phyloP scores from a whole-genome alignment of 78 protist species.

The Dictyostelium citrinum region DNA sequence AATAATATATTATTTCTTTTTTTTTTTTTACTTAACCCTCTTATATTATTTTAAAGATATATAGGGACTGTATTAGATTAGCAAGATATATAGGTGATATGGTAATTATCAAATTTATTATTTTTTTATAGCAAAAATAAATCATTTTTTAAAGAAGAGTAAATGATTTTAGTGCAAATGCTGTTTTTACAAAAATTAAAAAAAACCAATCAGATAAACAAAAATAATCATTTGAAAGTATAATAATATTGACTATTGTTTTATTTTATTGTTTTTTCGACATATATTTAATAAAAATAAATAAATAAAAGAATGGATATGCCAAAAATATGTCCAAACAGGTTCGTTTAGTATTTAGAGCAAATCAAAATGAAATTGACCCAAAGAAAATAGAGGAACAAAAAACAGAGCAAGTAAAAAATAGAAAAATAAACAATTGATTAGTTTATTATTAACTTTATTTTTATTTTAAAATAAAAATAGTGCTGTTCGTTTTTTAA shows the following conservation, averaged over 20 bases:
- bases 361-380: slow-evolving; percentile 2
- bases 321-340: slow-evolving; percentile 2
- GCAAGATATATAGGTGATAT: slow-evolving; percentile 61
- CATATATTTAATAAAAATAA: no score
- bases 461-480: not conserved
- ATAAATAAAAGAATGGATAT: slow-evolving; percentile 34
- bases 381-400: slow-evolving; percentile 60
- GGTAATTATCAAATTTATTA: not conserved
- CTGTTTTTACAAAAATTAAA: no score
- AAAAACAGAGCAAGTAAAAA: slow-evolving; percentile 35
- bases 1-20: no score
- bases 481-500: slow-evolving; percentile 59
- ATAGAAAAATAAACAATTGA: not conserved
- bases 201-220: not conserved
- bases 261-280: not conserved
- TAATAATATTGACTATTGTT: not conserved
- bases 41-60: not conserved
- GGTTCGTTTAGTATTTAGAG: slow-evolving; percentile 19
- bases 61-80: slow-evolving; percentile 66
- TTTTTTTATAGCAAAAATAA: no score
- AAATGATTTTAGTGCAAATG: no score
- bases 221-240: not conserved
- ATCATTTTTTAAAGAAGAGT: no score
- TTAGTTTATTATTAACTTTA: not conserved
- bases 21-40: not conserved